Percentiles rank a stretch among this genome's conserved stretches.
Conservation (phyloP, 2,329 filamentous ascomycete genomes). For the Ceratocystis colombiana region DNA sequence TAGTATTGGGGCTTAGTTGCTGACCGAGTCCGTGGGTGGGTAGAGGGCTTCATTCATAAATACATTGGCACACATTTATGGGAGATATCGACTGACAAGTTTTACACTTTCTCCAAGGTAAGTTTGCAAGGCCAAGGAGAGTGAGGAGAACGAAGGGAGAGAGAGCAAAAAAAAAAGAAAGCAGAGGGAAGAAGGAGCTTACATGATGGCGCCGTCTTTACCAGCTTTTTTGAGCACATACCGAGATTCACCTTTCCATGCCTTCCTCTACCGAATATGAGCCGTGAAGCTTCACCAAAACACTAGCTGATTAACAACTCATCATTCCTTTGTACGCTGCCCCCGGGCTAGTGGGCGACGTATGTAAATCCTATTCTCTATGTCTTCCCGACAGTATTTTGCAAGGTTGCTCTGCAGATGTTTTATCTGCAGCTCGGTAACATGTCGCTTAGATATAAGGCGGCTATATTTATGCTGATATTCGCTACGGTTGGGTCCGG, state of each 20-base stretch:
- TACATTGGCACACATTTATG: not conserved
- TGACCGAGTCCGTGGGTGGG: not conserved
- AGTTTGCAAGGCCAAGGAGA: not conserved
- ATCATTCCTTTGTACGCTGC: not conserved
- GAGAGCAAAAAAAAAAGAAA: too few species aligned
- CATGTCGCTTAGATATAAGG: not conserved
- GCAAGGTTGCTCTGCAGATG: conserved; percentile 11
- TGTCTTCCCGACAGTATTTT: conserved; percentile 10
- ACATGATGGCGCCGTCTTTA: too few species aligned
- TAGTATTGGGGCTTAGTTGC: not conserved
- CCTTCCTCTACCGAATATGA: not conserved
- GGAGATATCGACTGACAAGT: not conserved
- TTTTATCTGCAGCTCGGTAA: conserved; percentile 10
- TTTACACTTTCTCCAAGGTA: not conserved
- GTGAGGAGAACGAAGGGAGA: too few species aligned
- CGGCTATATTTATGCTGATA: not conserved
- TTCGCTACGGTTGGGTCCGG: conserved; percentile 3
- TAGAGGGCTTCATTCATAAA: not conserved
- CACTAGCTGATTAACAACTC: not conserved
- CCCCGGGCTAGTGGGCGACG: not conserved
- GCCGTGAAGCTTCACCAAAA: not conserved
- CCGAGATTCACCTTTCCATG: not conserved
- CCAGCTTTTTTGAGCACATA: not conserved
- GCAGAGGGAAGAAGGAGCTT: not conserved
- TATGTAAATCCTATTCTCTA: conserved; percentile 8